These are phyloP conservation scores for Rhytidhysteron rufulum DNA, from an alignment of 2,329 filamentous ascomycete genomes.

Conservation along the genomic window DNA sequence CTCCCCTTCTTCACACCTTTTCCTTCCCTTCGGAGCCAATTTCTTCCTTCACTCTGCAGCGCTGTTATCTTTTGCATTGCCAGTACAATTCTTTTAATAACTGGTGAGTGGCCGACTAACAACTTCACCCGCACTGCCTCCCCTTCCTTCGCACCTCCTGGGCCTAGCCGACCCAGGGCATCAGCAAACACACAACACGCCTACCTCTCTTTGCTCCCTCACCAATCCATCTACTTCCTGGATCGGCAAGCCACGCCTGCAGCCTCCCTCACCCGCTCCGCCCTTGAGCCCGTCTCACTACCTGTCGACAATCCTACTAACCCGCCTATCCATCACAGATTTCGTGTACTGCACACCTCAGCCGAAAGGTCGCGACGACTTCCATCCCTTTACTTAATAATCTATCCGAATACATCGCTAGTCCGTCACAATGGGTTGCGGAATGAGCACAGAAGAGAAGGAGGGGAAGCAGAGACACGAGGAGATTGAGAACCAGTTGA, in stretches of 20 bases:
- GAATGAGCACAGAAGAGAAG: slow-evolving; percentile 99
- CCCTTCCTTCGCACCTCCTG: slow-evolving; percentile 1
- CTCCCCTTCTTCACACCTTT: slow-evolving; percentile 17
- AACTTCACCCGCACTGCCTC: not conserved
- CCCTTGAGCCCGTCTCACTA: no score
- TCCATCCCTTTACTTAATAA: slow-evolving; percentile 20
- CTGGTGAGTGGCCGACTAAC: slow-evolving; percentile 21
- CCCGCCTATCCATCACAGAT: slow-evolving; percentile 13
- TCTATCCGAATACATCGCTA: slow-evolving; percentile 8
- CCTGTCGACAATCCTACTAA: slow-evolving; percentile 6
- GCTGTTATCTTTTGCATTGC: slow-evolving; percentile 4
- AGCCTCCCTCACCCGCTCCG: no score
- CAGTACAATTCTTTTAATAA: slow-evolving; percentile 8
- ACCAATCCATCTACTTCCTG: slow-evolving; percentile 5
- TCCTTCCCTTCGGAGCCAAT: slow-evolving; percentile 17
- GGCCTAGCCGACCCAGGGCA: not conserved
- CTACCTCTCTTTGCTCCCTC: slow-evolving; percentile 1
- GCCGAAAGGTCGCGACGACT: slow-evolving; percentile 23
- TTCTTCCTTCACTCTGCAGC: slow-evolving; percentile 13
- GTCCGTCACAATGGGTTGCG: slow-evolving; percentile 85
- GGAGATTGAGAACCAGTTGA: slow-evolving; percentile 99
- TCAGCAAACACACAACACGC: slow-evolving; percentile 1
- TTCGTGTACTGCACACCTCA: slow-evolving; percentile 33
- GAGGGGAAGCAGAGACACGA: slow-evolving; percentile 99
- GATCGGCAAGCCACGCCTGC: slow-evolving; percentile 10